These are phyloP conservation scores for Peziza echinospora DNA, from an alignment of 495 filamentous ascomycete species.

Conservation along the genomic window DNA sequence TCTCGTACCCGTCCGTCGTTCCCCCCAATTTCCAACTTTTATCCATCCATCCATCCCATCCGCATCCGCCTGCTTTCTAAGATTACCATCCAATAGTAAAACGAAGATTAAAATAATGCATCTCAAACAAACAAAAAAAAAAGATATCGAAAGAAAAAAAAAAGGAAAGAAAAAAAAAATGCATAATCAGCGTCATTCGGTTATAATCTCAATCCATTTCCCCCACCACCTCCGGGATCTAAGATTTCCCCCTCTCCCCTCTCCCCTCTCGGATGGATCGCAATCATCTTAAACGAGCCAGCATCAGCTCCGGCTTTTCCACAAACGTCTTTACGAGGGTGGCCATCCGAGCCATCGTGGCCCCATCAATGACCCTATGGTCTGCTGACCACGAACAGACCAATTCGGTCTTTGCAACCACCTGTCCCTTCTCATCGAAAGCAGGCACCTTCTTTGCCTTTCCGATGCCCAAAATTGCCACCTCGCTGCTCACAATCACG, in stretches of 20 bases:
- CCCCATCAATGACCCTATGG: conserved; percentile 85
- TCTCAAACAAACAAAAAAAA: not conserved
- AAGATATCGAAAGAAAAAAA: not conserved
- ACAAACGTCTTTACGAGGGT: conserved; percentile 52
- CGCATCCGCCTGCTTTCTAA: too few relatives aligned
- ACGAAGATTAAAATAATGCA: too few relatives aligned
- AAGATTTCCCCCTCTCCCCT: conserved; percentile 4
- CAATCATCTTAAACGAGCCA: conserved; percentile 30
- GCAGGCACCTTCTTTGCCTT: conserved; percentile 49
- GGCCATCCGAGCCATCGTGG: conserved; percentile 76
- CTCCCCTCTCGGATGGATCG: not conserved
- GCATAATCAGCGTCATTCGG: not conserved
- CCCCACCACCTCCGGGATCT: conserved; percentile 8
- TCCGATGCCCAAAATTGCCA: conserved; percentile 81
- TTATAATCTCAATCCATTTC: not conserved
- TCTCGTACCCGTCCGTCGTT: too few relatives aligned
- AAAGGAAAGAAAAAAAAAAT: not conserved
- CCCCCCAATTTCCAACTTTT: too few relatives aligned
- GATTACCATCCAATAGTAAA: too few relatives aligned
- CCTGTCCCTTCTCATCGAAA: conserved; percentile 31
- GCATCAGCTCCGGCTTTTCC: conserved; percentile 69
- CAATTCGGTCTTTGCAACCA: conserved; percentile 43
- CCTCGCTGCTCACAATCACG: conserved; percentile 71
- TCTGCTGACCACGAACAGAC: conserved; percentile 97
- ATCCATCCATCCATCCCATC: too few relatives aligned